Evolutionary conservation across 1,284 basidiomycete species (phyloP).

Genomic region (Tilletiaria anomala): DNA sequence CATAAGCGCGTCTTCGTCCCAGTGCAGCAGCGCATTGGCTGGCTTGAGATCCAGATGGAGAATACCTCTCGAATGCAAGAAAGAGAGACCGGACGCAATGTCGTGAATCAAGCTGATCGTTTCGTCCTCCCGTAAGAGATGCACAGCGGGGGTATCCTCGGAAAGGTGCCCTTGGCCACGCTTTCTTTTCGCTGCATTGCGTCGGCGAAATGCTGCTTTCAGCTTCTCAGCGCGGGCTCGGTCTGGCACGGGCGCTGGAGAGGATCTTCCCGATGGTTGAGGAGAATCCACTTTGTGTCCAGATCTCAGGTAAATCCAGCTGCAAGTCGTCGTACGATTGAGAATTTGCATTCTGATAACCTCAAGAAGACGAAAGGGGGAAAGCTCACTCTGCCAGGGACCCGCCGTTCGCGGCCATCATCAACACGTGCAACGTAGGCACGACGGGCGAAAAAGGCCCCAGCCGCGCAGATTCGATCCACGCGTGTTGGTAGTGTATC

Average conservation of each 20-base stretch:
- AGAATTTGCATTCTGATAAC: no score
- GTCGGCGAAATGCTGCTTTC: conserved; percentile 1
- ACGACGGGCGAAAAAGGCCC: conserved; percentile 24
- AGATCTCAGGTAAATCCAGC: no score
- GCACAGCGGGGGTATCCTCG: conserved; percentile 3
- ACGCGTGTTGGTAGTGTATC: conserved; percentile 84
- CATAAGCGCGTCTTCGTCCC: conserved; percentile 72
- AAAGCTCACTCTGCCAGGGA: conserved; percentile 28
- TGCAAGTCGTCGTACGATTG: no score
- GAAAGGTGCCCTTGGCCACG: no score
- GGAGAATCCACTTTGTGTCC: no score
- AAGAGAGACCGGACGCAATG: conserved; percentile 26
- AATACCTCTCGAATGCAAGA: conserved; percentile 41
- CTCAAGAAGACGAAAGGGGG: no score
- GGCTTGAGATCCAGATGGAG: conserved; percentile 84
- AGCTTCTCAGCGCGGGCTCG: neutral
- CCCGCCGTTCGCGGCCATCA: conserved; percentile 38
- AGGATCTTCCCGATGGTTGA: neutral
- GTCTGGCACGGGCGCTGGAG: neutral
- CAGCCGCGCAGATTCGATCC: conserved; percentile 53
- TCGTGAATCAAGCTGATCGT: conserved; percentile 23
- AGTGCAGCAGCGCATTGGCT: conserved; percentile 78
- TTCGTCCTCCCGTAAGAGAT: conserved; percentile 30
- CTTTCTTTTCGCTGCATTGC: neutral
- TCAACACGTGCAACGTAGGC: conserved; percentile 32